Conservation (phyloP, 2,329 filamentous ascomycete genomes). For the Hypoxylon sp. region DNA sequence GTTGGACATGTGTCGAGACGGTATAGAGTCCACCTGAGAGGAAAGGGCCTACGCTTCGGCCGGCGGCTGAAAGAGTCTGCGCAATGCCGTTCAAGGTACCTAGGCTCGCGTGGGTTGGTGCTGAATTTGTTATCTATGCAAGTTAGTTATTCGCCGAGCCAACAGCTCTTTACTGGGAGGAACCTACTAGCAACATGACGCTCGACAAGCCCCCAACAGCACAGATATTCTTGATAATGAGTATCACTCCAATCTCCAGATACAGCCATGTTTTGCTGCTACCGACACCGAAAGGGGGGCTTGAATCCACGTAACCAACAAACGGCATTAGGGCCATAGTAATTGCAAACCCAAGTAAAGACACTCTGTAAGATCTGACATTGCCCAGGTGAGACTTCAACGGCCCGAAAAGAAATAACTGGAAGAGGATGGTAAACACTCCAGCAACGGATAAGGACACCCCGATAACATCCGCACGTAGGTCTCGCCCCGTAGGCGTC, state of each 20-base stretch:
- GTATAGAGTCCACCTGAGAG: slow-evolving; percentile 90
- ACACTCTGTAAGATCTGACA: slow-evolving; percentile 83
- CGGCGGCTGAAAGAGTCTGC: slow-evolving; percentile 92
- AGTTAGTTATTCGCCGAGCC: slow-evolving; percentile 12
- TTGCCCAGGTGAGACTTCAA: slow-evolving; percentile 87
- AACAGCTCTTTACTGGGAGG: not conserved
- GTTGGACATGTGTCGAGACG: slow-evolving; percentile 77
- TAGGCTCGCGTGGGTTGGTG: slow-evolving; percentile 85
- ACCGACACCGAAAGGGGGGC: slow-evolving; percentile 69
- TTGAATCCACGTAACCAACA: slow-evolving; percentile 80
- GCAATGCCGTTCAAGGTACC: slow-evolving; percentile 94
- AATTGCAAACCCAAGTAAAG: slow-evolving; percentile 83
- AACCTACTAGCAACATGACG: slow-evolving; percentile 83
- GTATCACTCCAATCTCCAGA: slow-evolving; percentile 81
- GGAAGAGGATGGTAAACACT: slow-evolving; percentile 88
- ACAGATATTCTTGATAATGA: slow-evolving; percentile 91
- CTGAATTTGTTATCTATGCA: slow-evolving; percentile 86
- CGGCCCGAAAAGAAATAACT: slow-evolving; percentile 85
- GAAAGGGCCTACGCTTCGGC: slow-evolving; percentile 89
- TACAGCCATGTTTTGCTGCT: slow-evolving; percentile 80
- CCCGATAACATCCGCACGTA: slow-evolving; percentile 86
- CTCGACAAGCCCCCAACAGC: slow-evolving; percentile 91
- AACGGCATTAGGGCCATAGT: slow-evolving; percentile 92
- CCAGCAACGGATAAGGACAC: slow-evolving; percentile 88
- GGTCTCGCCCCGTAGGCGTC: slow-evolving; percentile 80